phyloP scores from a whole-genome alignment of 441 rosid species.

The Lepidium campestre region DNA sequence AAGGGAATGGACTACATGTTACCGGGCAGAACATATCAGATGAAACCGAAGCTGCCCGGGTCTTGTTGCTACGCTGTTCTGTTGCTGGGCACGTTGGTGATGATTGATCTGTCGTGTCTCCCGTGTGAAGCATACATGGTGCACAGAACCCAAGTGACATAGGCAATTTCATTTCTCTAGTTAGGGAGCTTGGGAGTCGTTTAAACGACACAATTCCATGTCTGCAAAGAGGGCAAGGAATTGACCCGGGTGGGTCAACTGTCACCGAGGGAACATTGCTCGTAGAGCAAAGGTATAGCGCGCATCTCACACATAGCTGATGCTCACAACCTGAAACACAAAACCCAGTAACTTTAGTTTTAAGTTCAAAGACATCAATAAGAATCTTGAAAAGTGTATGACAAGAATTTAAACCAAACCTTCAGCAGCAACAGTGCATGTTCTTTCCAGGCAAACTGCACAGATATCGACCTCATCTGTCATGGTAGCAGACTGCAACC shows the following conservation, averaged over 20 bases:
- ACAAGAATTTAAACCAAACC: slow-evolving; percentile 37
- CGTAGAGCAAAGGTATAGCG: slow-evolving; percentile 86
- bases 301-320: slow-evolving; percentile 86
- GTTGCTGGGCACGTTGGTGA: slow-evolving; percentile 42
- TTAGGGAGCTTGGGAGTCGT: slow-evolving; percentile 63
- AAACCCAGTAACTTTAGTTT: not conserved
- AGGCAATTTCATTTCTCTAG: slow-evolving; percentile 58
- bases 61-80: slow-evolving; percentile 37
- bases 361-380: not conserved
- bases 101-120: slow-evolving; percentile 48
- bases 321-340: slow-evolving; percentile 76
- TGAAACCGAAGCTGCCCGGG: slow-evolving; percentile 64
- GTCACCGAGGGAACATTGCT: slow-evolving; percentile 63
- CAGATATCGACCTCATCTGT: slow-evolving; percentile 78
- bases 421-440: slow-evolving; percentile 91
- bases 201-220: slow-evolving; percentile 72
- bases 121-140: slow-evolving; percentile 82
- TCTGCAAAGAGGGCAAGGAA: slow-evolving; percentile 95
- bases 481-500: slow-evolving; percentile 57
- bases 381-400: not conserved
- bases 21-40: slow-evolving; percentile 88
- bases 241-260: slow-evolving; percentile 69
- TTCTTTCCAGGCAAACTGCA: slow-evolving; percentile 92
- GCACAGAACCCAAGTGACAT: slow-evolving; percentile 82
- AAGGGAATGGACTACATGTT: slow-evolving; percentile 91